These are phyloP conservation scores for Camelina hispida DNA, from an alignment of 345 rosid species.

Conservation along the genomic window DNA sequence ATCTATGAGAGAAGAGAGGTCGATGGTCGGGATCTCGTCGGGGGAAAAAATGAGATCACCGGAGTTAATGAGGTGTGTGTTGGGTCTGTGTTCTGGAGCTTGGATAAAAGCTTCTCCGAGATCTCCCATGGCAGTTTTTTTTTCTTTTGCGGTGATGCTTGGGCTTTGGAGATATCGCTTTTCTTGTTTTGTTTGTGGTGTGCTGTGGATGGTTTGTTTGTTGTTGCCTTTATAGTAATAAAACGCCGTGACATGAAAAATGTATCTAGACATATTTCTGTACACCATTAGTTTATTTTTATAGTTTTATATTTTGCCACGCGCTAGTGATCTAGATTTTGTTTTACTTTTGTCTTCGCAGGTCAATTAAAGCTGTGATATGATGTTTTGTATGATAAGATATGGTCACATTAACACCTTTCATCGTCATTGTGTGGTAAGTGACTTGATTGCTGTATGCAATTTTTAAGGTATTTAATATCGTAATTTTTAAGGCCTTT, in stretches of 20 bases:
- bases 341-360: too few relatives aligned
- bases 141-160: background rate
- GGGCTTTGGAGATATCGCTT: constrained; percentile 26
- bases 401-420: too few relatives aligned
- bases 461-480: too few relatives aligned
- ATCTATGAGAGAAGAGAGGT: constrained; percentile 51
- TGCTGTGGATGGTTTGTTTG: constrained; percentile 20
- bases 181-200: background rate
- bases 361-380: too few relatives aligned
- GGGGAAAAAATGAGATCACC: constrained; percentile 4
- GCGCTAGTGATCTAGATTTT: too few relatives aligned
- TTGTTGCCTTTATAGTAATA: background rate
- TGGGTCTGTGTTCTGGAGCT: constrained; percentile 58
- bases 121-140: constrained; percentile 49
- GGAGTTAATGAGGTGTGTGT: constrained; percentile 29
- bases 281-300: background rate
- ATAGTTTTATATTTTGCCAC: too few relatives aligned
- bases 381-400: too few relatives aligned
- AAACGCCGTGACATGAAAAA: background rate
- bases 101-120: constrained; percentile 64
- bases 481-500: too few relatives aligned
- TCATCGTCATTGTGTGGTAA: too few relatives aligned
- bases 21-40: constrained; percentile 67
- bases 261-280: constrained; percentile 19
- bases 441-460: too few relatives aligned